A percentile compares a stretch with the other conserved stretches of the same genome.
Conservation (phyloP, 2,329 filamentous ascomycete species). For the Penicillium occitanis region DNA sequence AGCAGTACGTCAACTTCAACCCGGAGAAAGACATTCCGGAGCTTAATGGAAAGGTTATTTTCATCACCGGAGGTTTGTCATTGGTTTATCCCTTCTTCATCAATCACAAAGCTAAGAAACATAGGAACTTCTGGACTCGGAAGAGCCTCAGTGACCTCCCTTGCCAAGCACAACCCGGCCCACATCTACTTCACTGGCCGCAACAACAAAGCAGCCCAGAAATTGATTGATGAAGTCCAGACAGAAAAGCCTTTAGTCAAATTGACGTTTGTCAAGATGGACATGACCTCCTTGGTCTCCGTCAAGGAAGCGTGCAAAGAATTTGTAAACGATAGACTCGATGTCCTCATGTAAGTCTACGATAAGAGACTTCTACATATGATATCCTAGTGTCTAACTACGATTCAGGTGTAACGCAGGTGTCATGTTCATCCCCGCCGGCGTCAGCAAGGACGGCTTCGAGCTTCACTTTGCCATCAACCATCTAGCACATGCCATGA, state of each 20-base stretch:
- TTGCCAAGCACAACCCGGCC: conserved; percentile 44
- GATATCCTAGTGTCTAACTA: neutral
- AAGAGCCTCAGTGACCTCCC: conserved; percentile 41
- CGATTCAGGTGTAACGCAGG: conserved; percentile 37
- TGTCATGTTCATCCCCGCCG: conserved; percentile 41
- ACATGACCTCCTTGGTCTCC: conserved; percentile 47
- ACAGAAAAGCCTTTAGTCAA: conserved; percentile 33
- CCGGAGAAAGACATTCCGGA: conserved; percentile 37
- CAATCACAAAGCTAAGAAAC: neutral
- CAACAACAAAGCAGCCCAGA: conserved; percentile 10
- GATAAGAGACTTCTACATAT: neutral
- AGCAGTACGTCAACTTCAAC: conserved; percentile 28
- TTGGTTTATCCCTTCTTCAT: neutral
- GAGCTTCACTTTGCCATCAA: conserved; percentile 44
- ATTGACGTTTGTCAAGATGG: conserved; percentile 42
- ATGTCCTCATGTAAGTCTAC: conserved; percentile 36
- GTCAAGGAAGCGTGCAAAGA: conserved; percentile 40
- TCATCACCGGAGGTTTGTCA: conserved; percentile 38
- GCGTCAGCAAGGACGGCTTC: conserved; percentile 36
- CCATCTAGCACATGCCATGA: conserved; percentile 40
- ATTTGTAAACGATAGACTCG: conserved; percentile 32
- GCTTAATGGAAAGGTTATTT: conserved; percentile 35
- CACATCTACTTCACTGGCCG: conserved; percentile 43
- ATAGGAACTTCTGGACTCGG: conserved; percentile 52
- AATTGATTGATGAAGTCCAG: conserved; percentile 12